Evolutionary conservation across 2,329 filamentous ascomycete species (phyloP).

Genomic region (Pezicula radicicola): DNA sequence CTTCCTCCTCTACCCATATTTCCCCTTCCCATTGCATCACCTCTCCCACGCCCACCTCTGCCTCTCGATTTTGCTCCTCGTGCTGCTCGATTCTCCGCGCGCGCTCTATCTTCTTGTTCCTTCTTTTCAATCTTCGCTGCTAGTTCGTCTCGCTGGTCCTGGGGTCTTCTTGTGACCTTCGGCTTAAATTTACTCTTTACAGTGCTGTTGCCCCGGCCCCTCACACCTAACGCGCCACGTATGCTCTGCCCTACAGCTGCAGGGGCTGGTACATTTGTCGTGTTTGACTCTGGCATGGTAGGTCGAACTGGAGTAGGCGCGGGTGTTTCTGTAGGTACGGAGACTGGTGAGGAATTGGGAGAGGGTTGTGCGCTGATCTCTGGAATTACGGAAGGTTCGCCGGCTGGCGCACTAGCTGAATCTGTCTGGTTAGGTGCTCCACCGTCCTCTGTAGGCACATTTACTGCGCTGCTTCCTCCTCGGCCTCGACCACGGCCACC

Average conservation of each 20-base stretch:
- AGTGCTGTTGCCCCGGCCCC: slow-evolving; percentile 3
- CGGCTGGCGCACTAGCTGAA: slow-evolving; percentile 2
- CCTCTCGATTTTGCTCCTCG: slow-evolving; percentile 16
- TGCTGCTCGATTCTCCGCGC: slow-evolving; percentile 14
- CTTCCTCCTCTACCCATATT: slow-evolving; percentile 5
- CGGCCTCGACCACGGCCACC: slow-evolving; percentile 17
- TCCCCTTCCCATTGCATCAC: slow-evolving; percentile 28
- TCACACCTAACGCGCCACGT: slow-evolving; percentile 6
- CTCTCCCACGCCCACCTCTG: slow-evolving; percentile 22
- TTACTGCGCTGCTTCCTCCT: slow-evolving; percentile 17
- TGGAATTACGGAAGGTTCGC: background rate
- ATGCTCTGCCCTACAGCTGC: slow-evolving; percentile 11
- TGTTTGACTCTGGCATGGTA: background rate
- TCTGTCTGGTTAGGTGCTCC: slow-evolving; percentile 2
- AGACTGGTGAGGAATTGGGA: slow-evolving; percentile 25
- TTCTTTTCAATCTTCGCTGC: slow-evolving; percentile 14
- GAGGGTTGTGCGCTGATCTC: slow-evolving; percentile 8
- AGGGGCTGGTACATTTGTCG: background rate
- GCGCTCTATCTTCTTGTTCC: slow-evolving; percentile 7
- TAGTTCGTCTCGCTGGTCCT: slow-evolving; percentile 19
- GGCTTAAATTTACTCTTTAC: slow-evolving; percentile 28
- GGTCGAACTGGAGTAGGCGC: slow-evolving; percentile 23
- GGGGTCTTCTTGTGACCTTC: slow-evolving; percentile 23
- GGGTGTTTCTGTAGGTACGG: slow-evolving; percentile 24
- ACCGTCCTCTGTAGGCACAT: slow-evolving; percentile 1